Evolutionary conservation across 495 filamentous ascomycete genomes (phyloP).

Genomic region (Poronia punctata): DNA sequence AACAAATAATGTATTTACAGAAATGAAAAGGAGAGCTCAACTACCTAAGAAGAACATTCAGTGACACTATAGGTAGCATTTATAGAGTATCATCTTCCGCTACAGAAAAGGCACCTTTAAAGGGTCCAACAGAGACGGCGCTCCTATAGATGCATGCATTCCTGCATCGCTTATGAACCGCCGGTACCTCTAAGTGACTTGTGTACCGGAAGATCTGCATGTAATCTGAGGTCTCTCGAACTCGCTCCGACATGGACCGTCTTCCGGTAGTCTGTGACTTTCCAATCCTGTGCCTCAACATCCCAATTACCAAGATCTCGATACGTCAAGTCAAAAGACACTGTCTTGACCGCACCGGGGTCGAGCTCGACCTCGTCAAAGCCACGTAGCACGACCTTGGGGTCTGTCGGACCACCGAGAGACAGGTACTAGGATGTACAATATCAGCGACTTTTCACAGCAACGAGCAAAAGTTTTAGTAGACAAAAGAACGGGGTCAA

Average conservation of each 20-base stretch:
- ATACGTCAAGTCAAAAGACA: slow-evolving; percentile 64
- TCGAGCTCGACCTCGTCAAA: slow-evolving; percentile 69
- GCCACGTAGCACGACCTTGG: slow-evolving; percentile 63
- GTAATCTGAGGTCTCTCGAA: slow-evolving; percentile 25
- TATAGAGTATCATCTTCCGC: too few species aligned
- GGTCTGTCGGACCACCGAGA: slow-evolving; percentile 56
- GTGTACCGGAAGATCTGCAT: slow-evolving; percentile 7
- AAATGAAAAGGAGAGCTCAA: too few species aligned
- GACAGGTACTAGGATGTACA: slow-evolving; percentile 54
- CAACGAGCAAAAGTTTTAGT: too few species aligned
- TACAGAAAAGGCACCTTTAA: too few species aligned
- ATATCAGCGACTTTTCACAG: slow-evolving; percentile 47
- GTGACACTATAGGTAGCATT: too few species aligned
- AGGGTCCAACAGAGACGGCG: too few species aligned
- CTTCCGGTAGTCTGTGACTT: slow-evolving; percentile 33
- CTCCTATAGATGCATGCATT: too few species aligned
- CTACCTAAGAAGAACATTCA: too few species aligned
- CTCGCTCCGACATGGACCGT: slow-evolving; percentile 33
- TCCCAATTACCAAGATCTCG: slow-evolving; percentile 81
- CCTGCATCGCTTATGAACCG: too few species aligned
- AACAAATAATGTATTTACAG: too few species aligned
- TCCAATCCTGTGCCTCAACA: slow-evolving; percentile 69
- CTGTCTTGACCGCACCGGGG: slow-evolving; percentile 48
- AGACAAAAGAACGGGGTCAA: not conserved
- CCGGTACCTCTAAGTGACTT: too few species aligned